Percentiles rank a stretch among this genome's conserved stretches.
phyloP scores from a whole-genome alignment of 306 rosid genomes.

The Cyamopsis tetragonoloba region DNA sequence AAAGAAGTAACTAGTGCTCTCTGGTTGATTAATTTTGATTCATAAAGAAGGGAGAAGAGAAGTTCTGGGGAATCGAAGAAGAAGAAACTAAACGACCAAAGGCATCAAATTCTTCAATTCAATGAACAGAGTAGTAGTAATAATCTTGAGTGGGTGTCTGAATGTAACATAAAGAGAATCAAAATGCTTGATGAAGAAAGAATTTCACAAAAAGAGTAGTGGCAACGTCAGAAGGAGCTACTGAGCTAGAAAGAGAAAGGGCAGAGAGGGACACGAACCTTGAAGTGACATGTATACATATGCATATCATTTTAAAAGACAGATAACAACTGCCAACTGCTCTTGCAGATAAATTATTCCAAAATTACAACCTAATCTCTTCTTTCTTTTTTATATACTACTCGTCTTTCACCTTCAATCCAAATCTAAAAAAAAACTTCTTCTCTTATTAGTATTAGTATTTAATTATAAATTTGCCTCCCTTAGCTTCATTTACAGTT shows the following conservation, averaged over 20 bases:
- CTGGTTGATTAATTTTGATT: conserved; percentile 21
- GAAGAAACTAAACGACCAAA: conserved; percentile 29
- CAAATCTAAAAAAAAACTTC: neutral
- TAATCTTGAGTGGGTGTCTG: conserved; percentile 17
- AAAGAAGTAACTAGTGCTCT: no score
- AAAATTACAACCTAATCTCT: conserved; percentile 45
- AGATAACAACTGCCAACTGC: conserved; percentile 60
- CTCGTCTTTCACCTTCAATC: neutral
- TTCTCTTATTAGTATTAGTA: neutral
- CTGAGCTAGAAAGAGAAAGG: conserved; percentile 24
- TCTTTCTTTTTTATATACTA: neutral
- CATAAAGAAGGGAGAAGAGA: conserved; percentile 16
- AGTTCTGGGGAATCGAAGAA: conserved; percentile 35
- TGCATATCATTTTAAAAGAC: conserved; percentile 58
- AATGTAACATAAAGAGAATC: conserved; percentile 25
- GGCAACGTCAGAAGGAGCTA: conserved; percentile 23
- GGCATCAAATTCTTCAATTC: conserved; percentile 40
- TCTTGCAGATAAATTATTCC: conserved; percentile 51
- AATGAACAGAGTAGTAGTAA: conserved; percentile 27
- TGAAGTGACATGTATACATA: conserved; percentile 41
- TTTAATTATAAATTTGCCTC: no score
- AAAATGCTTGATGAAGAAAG: conserved; percentile 32
- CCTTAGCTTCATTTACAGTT: no score
- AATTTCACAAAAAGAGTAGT: conserved; percentile 40
- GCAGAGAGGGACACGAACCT: conserved; percentile 21